Base-by-base conservation (phyloP, 2,329 filamentous ascomycete genomes). In the Tolypocladium pustulatum region DNA sequence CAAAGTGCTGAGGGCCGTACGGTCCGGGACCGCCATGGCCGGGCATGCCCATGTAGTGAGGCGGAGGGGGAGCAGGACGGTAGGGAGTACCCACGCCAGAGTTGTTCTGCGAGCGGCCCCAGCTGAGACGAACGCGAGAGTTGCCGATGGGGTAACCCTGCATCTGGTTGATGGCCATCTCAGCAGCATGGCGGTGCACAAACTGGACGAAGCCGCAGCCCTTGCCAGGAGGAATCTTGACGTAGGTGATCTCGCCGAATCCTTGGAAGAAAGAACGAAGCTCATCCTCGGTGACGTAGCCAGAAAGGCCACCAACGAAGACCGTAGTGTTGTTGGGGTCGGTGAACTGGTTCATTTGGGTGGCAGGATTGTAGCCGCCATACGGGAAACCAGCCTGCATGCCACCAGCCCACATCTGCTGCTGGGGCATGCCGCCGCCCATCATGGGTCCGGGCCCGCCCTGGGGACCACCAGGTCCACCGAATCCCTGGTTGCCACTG, bases 81-180 rank as follows among this genome's bases (percentile, higher is more conserved):
- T 99, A 97, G 60, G 94, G 94, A 66, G 94, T 97, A 65, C 94
- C 94, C 61, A 96, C 94, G 59, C 94, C 94, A 62, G 93, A 97
- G 82, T 99, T 99, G 85, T 97, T 99, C 82, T 99, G 94, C 58
- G 90, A 95, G 64, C 94, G 90, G 63, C 94, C 94, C 94, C 94
- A 99, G 73, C 91, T 96, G 65, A 99, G 84, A 69, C 94, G 91
- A 61, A 99, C 94, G 65, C 94, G 91, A 54, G 93, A 97, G 82
- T 99, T 99, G 58, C 94, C 94, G 69, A 99, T 99, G 30, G 94
- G 94, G 73, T 99, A 99, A 61, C 94, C 94, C 78, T 99, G 94
- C 94, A 99, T 99, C 78, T 99, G 94, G 79, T 99, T 99, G 83
- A 99, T 99, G 66, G 94, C 94, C 94, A 99, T 99, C 79, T 99